phyloP scores from a whole-genome alignment of 257 asterid species.

The Anisodus tanguticus region DNA sequence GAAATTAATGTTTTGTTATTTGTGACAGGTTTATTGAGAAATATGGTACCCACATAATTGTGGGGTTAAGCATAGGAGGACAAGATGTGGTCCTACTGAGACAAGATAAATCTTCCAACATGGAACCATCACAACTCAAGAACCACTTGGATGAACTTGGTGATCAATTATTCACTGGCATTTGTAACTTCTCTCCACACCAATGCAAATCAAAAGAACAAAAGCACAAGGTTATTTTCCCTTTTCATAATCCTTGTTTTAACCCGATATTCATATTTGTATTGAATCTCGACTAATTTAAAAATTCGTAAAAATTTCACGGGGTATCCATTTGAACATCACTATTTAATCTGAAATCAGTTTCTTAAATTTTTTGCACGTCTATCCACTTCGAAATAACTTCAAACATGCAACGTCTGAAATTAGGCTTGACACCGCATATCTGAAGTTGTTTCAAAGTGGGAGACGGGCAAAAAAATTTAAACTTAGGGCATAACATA shows the following conservation, averaged over 20 bases:
- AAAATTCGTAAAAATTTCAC: no score
- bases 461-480: no score
- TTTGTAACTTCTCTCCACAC: slow-evolving; percentile 68
- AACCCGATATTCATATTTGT: no score
- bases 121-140: slow-evolving; percentile 80
- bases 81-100: slow-evolving; percentile 77
- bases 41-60: slow-evolving; percentile 91
- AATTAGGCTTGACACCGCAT: no score
- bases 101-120: slow-evolving; percentile 68
- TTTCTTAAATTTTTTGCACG: no score
- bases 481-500: no score
- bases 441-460: no score
- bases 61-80: slow-evolving; percentile 93
- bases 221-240: slow-evolving; percentile 52
- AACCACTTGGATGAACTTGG: slow-evolving; percentile 78
- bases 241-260: not conserved
- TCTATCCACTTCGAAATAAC: no score
- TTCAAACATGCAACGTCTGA: no score
- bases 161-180: slow-evolving; percentile 72
- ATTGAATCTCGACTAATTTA: no score
- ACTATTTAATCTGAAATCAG: no score
- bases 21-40: slow-evolving; percentile 85
- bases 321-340: no score
- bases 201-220: slow-evolving; percentile 53
- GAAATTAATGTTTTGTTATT: slow-evolving; percentile 21